Base-by-base conservation (phyloP, 2,329 filamentous ascomycete species). In the Talaromyces piceae region DNA sequence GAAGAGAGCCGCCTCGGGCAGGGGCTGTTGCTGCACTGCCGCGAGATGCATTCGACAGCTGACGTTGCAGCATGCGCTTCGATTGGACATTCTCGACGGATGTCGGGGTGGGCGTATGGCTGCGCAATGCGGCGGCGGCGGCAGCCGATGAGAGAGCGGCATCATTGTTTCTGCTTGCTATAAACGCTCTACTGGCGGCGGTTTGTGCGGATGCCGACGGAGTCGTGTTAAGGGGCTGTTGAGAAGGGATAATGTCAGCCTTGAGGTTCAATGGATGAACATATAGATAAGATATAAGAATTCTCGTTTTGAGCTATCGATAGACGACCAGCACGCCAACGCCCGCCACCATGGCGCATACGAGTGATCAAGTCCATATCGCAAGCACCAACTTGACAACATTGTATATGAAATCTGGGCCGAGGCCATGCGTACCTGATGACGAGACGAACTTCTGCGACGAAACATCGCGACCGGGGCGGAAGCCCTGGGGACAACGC, bases 21-120 rank as follows among this genome's bases (percentile, higher is more conserved):
- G 71, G 67, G 53, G 71, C 63, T 43, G 69, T 59, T 33, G 72
- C 69, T 13, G 22, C 11, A 45, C 78, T 81, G 30, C 75, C 77
- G 45, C 80, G 74, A 4, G 88, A 91, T 1, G 87, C 87, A 39
- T 80, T 71, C 1, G 90, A 95, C 47, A 78, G 77, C 67, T 79
- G 83, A 55, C 90, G 82, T 60, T 88, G 82, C 54, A 82, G 68
- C 64, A 86, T 91, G 63, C 91, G 86, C 74, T 91, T 95, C 5
- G 91, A 95, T 68, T 95, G 86, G 41, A 94, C 82, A 63, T 89
- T 82, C 66, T 82, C 85, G 51, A 95, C 85, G 59, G 84, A 83
- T 47, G 84, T 91, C 20, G 89, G 90, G 2, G 87, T 84, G 47
- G 83, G 83, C 8, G 88, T 84, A 59, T 87, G 82, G 43, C 86